phyloP scores from a whole-genome alignment of 495 filamentous ascomycete species.

The Neurospora sp. region DNA sequence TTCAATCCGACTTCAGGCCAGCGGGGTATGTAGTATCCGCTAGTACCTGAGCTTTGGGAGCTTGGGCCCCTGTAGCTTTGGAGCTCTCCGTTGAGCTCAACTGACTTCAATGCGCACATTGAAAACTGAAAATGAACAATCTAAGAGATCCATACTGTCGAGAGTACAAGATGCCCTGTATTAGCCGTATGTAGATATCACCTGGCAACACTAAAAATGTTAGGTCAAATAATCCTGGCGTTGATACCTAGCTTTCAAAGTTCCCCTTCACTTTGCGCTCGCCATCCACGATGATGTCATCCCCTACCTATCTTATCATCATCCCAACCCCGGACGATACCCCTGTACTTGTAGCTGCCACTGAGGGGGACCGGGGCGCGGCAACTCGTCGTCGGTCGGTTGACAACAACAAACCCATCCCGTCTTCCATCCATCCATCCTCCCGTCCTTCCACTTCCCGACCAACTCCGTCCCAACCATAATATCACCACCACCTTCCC shows the following conservation, averaged over 20 bases:
- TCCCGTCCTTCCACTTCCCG: too few species aligned
- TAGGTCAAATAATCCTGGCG: too few species aligned
- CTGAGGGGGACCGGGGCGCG: background rate
- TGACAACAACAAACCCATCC: too few species aligned
- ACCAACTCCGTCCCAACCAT: too few species aligned
- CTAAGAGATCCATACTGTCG: too few species aligned
- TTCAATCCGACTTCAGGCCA: background rate
- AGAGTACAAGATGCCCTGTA: too few species aligned
- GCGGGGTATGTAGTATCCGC: background rate
- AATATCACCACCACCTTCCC: background rate
- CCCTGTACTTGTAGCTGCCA: background rate
- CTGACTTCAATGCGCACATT: background rate
- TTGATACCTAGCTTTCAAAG: background rate
- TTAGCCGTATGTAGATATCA: too few species aligned
- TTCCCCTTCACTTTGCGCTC: background rate
- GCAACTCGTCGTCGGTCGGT: background rate
- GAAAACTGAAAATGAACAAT: too few species aligned
- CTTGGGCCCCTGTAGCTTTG: background rate
- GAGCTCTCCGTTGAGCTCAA: background rate
- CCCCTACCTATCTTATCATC: background rate
- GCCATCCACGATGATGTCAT: constrained; percentile 7
- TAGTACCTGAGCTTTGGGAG: background rate
- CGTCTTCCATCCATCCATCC: too few species aligned
- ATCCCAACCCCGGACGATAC: background rate
- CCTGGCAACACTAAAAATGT: too few species aligned